A percentile compares a stretch with the other conserved stretches of the same genome.
These are phyloP conservation scores for Brasilioporus rufonigricans DNA, from an alignment of 768 basidiomycete species.

Conservation along the genomic window DNA sequence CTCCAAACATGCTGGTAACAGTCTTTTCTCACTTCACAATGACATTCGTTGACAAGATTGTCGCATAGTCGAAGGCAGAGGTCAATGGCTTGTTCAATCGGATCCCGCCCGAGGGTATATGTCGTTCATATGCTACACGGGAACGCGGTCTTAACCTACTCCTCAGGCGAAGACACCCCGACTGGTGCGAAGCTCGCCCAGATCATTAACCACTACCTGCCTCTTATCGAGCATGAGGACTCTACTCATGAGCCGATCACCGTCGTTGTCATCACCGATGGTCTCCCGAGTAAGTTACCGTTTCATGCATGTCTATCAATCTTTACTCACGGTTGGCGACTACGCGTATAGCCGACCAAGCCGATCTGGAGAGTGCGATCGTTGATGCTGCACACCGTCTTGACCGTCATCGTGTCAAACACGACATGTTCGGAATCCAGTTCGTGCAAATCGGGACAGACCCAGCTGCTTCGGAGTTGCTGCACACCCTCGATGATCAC, in stretches of 20 bases:
- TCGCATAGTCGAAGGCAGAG: conserved; percentile 19
- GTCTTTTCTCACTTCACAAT: background rate
- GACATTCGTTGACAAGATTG: background rate
- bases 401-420: conserved; percentile 29
- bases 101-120: conserved; percentile 22
- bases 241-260: conserved; percentile 35
- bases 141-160: background rate
- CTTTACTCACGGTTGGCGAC: background rate
- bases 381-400: too few relatives aligned
- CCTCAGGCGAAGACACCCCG: conserved; percentile 35
- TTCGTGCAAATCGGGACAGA: conserved; percentile 51
- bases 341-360: conserved; percentile 26
- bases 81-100: conserved; percentile 27
- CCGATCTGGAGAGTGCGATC: conserved; percentile 28
- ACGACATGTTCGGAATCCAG: conserved; percentile 43
- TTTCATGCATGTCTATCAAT: background rate
- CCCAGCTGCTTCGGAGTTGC: conserved; percentile 35
- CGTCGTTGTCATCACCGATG: conserved; percentile 38
- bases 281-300: conserved; percentile 37
- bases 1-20: conserved; percentile 25
- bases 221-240: conserved; percentile 27
- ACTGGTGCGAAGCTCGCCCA: conserved; percentile 37
- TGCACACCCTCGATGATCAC: conserved; percentile 41
- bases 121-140: background rate
- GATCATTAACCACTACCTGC: conserved; percentile 38